Percentiles rank a stretch among this genome's conserved stretches.
Conservation (phyloP, 2,329 filamentous ascomycete species). For the Zymoseptoria ardabiliae region DNA sequence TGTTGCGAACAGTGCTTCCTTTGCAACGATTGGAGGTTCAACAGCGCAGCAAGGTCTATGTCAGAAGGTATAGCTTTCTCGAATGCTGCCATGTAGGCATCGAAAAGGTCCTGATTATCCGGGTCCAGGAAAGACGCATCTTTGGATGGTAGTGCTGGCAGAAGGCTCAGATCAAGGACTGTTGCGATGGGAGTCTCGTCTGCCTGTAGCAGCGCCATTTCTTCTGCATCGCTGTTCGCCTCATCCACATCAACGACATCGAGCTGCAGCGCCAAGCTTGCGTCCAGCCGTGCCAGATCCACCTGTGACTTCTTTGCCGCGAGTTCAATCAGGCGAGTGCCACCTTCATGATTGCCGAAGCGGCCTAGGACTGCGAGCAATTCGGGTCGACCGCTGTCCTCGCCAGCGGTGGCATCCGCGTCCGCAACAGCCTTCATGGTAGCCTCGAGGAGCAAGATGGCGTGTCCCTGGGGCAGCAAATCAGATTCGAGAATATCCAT, state of each 20-base stretch:
- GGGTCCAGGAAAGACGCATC: slow-evolving; percentile 14
- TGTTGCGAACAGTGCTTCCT: slow-evolving; percentile 6
- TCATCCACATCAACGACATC: slow-evolving; percentile 1
- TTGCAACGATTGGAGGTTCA: slow-evolving; percentile 12
- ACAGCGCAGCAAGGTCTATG: slow-evolving; percentile 7
- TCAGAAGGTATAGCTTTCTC: slow-evolving; percentile 10
- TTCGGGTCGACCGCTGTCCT: slow-evolving; percentile 3
- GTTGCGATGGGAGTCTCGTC: background rate
- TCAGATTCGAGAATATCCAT: slow-evolving; percentile 2
- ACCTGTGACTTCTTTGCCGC: slow-evolving; percentile 6
- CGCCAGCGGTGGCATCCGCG: background rate
- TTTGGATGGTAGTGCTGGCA: slow-evolving; percentile 11
- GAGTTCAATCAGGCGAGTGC: slow-evolving; percentile 1
- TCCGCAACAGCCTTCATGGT: slow-evolving; percentile 5
- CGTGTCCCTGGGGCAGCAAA: slow-evolving; percentile 4
- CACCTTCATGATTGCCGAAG: slow-evolving; percentile 5
- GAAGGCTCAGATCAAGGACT: slow-evolving; percentile 4
- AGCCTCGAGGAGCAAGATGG: slow-evolving; percentile 7
- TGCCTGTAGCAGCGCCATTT: slow-evolving; percentile 7
- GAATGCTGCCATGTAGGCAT: slow-evolving; percentile 10
- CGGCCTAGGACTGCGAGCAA: slow-evolving; percentile 1
- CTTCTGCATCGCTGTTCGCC: slow-evolving; percentile 1
- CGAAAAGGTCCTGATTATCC: slow-evolving; percentile 7
- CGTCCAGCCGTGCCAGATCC: slow-evolving; percentile 7
- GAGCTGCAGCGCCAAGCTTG: slow-evolving; percentile 11